Evolutionary conservation across 495 filamentous ascomycete species (phyloP).

Genomic region (Aspergillus asperescens): DNA sequence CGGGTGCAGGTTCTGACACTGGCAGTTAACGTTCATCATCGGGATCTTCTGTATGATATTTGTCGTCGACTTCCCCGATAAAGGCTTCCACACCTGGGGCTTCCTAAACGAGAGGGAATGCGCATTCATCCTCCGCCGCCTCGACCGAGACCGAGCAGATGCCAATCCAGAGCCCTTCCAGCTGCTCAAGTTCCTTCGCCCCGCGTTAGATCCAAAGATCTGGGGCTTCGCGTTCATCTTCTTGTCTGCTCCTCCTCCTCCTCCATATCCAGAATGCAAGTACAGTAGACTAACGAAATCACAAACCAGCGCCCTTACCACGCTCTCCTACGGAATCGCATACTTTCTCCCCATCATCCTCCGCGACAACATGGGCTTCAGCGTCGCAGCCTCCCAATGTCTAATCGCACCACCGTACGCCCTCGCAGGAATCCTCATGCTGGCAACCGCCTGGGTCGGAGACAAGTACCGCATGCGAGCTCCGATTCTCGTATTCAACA

Average conservation of each 20-base stretch:
- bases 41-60: constrained; percentile 14
- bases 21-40: constrained; percentile 6
- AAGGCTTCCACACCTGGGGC: constrained; percentile 24
- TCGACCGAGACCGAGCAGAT: constrained; percentile 35
- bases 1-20: neutral
- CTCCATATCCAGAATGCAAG: neutral
- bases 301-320: constrained; percentile 42
- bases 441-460: constrained; percentile 42
- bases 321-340: constrained; percentile 59
- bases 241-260: neutral
- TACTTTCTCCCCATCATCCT: constrained; percentile 68
- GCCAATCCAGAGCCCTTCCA: constrained; percentile 26
- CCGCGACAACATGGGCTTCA: constrained; percentile 51
- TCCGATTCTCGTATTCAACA: constrained; percentile 53
- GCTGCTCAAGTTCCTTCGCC: constrained; percentile 24
- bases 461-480: constrained; percentile 56
- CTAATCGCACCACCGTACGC: constrained; percentile 60
- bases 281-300: constrained; percentile 6
- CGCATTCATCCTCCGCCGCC: constrained; percentile 34
- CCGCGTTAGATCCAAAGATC: constrained; percentile 31
- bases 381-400: constrained; percentile 51
- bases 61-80: constrained; percentile 48
- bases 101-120: constrained; percentile 36
- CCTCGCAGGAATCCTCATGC: constrained; percentile 59
- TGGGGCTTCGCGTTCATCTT: constrained; percentile 42